phyloP scores from a whole-genome alignment of 1,139 yeast species.

The Pichiaceae sp. region DNA sequence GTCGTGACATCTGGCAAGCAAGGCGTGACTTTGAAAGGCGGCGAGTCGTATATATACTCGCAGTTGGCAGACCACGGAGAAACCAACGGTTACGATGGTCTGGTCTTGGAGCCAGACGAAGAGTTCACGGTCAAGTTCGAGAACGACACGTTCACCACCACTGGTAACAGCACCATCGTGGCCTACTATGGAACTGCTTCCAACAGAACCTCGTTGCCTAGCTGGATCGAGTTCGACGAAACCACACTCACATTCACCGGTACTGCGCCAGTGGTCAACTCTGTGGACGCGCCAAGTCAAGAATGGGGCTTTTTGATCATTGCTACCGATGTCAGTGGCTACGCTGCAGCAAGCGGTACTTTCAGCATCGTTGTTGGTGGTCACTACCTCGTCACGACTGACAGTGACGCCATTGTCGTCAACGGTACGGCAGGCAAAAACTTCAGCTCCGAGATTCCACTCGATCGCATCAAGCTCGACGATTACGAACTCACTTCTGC shows the following conservation, averaged over 20 bases:
- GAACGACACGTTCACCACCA: slow-evolving; percentile 39
- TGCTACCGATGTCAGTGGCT: slow-evolving; percentile 75
- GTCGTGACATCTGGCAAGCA: slow-evolving; percentile 44
- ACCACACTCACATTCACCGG: slow-evolving; percentile 66
- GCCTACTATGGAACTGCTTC: slow-evolving; percentile 80
- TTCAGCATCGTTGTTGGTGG: slow-evolving; percentile 82
- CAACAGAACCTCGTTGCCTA: slow-evolving; percentile 83
- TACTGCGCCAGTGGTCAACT: slow-evolving; percentile 77
- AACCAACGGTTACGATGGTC: slow-evolving; percentile 67
- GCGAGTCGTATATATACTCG: slow-evolving; percentile 31
- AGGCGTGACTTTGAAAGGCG: slow-evolving; percentile 37
- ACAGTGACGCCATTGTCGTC: slow-evolving; percentile 36
- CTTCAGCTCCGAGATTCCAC: slow-evolving; percentile 54
- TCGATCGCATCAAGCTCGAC: slow-evolving; percentile 53
- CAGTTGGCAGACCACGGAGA: slow-evolving; percentile 50
- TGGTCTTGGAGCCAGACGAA: slow-evolving; percentile 66
- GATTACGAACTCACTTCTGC: slow-evolving; percentile 34
- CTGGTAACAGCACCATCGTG: slow-evolving; percentile 35
- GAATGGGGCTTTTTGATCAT: slow-evolving; percentile 65
- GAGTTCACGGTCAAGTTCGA: slow-evolving; percentile 57
- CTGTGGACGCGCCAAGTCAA: slow-evolving; percentile 81
- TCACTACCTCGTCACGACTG: slow-evolving; percentile 58
- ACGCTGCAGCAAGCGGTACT: slow-evolving; percentile 58
- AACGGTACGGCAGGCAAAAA: slow-evolving; percentile 59
- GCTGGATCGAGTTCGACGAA: slow-evolving; percentile 72